Evolutionary conservation across 148 eudicot species (phyloP).

Genomic region (Suaeda aralocaspica): DNA sequence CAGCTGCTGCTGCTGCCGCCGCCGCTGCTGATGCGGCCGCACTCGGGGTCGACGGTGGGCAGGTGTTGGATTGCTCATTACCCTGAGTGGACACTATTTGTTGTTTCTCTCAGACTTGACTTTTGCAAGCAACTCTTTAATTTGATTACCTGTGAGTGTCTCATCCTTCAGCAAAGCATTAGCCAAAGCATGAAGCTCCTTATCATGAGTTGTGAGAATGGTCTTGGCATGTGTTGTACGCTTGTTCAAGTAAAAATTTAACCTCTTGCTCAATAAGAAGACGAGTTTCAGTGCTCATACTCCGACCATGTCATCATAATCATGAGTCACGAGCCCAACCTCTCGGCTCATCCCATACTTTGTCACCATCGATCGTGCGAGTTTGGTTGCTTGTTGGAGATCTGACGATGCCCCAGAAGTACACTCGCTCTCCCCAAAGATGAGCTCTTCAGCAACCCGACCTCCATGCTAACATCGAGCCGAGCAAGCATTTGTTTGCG

Average conservation of each 20-base stretch:
- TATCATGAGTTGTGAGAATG: conserved; percentile 64
- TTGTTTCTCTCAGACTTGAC: conserved; percentile 38
- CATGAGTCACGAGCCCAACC: conserved; percentile 84
- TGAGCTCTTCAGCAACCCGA: conserved; percentile 92
- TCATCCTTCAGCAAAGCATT: conserved; percentile 77
- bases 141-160: conserved; percentile 75
- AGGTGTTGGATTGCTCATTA: conserved; percentile 38
- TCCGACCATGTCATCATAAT: conserved; percentile 90
- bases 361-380: conserved; percentile 92
- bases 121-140: conserved; percentile 58
- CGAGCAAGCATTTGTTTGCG: conserved; percentile 95
- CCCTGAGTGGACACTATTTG: conserved; percentile 33
- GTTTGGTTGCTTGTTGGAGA: conserved; percentile 73
- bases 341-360: conserved; percentile 88
- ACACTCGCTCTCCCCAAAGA: conserved; percentile 92
- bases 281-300: conserved; percentile 96
- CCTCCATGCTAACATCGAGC: conserved; percentile 94
- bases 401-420: conserved; percentile 89
- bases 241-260: conserved; percentile 53
- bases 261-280: conserved; percentile 90
- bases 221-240: conserved; percentile 79
- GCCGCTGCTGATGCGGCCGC: conserved; percentile 70
- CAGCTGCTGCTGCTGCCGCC: conserved; percentile 63
- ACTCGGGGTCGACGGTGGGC: conserved; percentile 56
- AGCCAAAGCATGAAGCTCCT: conserved; percentile 90